Base-by-base conservation (phyloP, 345 rosid species). In the Gossypium thurberi region DNA sequence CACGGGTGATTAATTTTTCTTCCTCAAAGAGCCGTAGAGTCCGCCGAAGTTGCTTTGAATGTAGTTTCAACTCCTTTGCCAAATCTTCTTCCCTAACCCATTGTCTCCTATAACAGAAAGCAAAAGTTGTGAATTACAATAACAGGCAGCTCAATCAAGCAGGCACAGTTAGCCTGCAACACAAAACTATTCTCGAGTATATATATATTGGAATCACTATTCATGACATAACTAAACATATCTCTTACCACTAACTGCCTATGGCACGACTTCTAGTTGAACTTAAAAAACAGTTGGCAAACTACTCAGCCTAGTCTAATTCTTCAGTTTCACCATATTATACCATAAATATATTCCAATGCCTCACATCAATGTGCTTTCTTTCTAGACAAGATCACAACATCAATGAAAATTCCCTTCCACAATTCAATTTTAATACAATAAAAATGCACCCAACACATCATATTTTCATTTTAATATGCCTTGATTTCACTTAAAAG, bases 51-150 rank as follows among this genome's bases (percentile, higher is more conserved):
- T 91, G 97, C 88, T 92, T 95, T n/a, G 90, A 74, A 57, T 95
- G 96, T 66, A 88, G 69, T 75, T 84, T 88, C 82, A 92, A 80
- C 53, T 92, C 96, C 82, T 86, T 92, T 13, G 98, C 98, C 82
- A 95, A 84, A 84, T 89, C 97, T 82, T 95, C 98, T 84, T 95
- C 99, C 79, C 97, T 84, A 74, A 91, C 94, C 94, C 99, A 95
- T 76, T 87, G 96, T 50, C 92, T 88, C 78, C 98, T 90, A 81
- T 58, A 46, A 81, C 57, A 47, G 65, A 65, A 25, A 60, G 74
- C 10, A 74, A 40, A 53, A 47, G 12, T 52, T 56, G 28, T 7
- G 21, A 72, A 26, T 42, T 33, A 60, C 11, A 6, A 44, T 43
- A 18, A 28, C 52, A 59, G 46, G 17, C 37, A 15, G 10, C 51